Evolutionary conservation across 2,329 filamentous ascomycete species (phyloP), one percentile per base, ranked within the genome.

Genomic region (Colletotrichum sp.): DNA sequence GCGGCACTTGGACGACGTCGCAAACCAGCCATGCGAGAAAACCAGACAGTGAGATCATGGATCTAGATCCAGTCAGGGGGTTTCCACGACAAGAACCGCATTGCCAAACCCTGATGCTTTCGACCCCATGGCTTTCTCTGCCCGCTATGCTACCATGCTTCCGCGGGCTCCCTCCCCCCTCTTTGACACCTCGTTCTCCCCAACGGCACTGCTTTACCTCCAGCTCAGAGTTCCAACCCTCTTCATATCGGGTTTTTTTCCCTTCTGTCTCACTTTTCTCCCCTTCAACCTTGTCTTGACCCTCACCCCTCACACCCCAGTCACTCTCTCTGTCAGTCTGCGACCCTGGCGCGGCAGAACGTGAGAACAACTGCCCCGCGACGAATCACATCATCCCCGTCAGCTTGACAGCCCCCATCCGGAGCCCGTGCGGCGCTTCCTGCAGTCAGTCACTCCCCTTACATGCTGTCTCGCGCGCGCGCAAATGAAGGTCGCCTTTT

Each of bases 1-100:
- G 39, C 64, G 58, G 69, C 64, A 75, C 62, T 68, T 73, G 64
- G 48, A 73, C 70, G 56, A 73, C 56, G 56, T 65, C 62, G 73
- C 58, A 68, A 66, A 73, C 62, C 56, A 65, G 65, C 58, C 39
- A 60, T 67, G 70, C 66, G 60, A 58, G 70, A 22, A 60, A 48
- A 43, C 27, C 48, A 43, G 43, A 32, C 39, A 39, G 60, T 67
- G 70, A 75, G 69, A 58, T 68, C n/a, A 72, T 72, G 62, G 39
- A 72, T 67, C n/a, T 74, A 32, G 58, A 64, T 71, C 58, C 58
- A 52, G 60, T 25, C 68, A 71, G 58, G 68, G 30, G n/a, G 56
- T n/a, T 25, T 25, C 39, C 28, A 65, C 27, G 25, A 28, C 65
- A 67, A 34, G 34, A 27, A 66, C 25, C 22, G n/a, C 36, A 60